Evolutionary conservation across 345 rosid genomes (phyloP).

Genomic region (Hibiscus mutabilis): DNA sequence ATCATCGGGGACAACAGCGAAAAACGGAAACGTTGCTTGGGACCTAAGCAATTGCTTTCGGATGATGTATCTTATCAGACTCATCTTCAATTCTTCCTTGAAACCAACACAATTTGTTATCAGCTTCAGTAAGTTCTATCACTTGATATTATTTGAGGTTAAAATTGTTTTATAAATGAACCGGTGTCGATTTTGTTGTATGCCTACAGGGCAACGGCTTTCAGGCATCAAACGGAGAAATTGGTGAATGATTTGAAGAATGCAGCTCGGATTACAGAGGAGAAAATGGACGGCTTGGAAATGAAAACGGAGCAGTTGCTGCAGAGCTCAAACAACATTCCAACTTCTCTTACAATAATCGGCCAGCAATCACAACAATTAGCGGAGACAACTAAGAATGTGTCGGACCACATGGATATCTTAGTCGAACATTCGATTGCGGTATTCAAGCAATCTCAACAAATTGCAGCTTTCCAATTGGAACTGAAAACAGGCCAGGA

Average conservation of each 20-base stretch:
- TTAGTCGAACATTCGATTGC: conserved; percentile 42
- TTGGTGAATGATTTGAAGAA: conserved; percentile 60
- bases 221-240: conserved; percentile 63
- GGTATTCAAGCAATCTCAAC: conserved; percentile 41
- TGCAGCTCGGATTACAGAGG: conserved; percentile 50
- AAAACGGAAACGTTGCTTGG: conserved; percentile 72
- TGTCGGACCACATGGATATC: conserved; percentile 29
- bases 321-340: conserved; percentile 43
- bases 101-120: conserved; percentile 72
- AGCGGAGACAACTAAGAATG: conserved; percentile 37
- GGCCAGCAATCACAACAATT: conserved; percentile 44
- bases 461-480: conserved; percentile 53
- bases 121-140: conserved; percentile 55
- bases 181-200: not conserved
- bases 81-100: conserved; percentile 59
- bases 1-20: conserved; percentile 50
- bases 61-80: conserved; percentile 44
- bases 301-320: conserved; percentile 38
- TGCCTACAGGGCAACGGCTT: conserved; percentile 47
- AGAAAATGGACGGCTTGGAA: conserved; percentile 39
- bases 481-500: conserved; percentile 46
- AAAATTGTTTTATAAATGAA: not conserved
- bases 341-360: conserved; percentile 41
- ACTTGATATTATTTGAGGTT: not conserved
- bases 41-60: conserved; percentile 65